Evolutionary conservation across 2,329 filamentous ascomycete species (phyloP).

Genomic region (Hypoxylon sp.): DNA sequence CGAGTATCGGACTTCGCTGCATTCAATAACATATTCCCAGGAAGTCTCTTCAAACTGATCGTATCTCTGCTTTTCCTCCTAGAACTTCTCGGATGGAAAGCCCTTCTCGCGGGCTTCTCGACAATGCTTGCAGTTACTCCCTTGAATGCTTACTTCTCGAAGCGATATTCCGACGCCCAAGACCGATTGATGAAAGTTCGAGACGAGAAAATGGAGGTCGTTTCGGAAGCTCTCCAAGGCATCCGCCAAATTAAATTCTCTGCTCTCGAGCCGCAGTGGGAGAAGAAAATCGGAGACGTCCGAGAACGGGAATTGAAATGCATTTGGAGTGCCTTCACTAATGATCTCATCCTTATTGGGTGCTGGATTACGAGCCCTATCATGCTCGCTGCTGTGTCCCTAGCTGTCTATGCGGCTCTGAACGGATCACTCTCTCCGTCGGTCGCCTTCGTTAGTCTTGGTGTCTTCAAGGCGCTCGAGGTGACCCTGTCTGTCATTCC

Average conservation of each 20-base stretch:
- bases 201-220: slow-evolving; percentile 80
- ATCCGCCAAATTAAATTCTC: slow-evolving; percentile 91
- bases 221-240: slow-evolving; percentile 83
- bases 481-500: slow-evolving; percentile 78
- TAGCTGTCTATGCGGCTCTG: slow-evolving; percentile 76
- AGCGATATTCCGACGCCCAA: slow-evolving; percentile 74
- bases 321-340: slow-evolving; percentile 76
- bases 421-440: slow-evolving; percentile 77
- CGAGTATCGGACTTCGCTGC: slow-evolving; percentile 78
- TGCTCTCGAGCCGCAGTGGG: slow-evolving; percentile 81
- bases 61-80: slow-evolving; percentile 77
- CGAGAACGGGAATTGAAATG: slow-evolving; percentile 76
- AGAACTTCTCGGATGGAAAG: slow-evolving; percentile 79
- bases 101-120: slow-evolving; percentile 75
- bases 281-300: slow-evolving; percentile 75
- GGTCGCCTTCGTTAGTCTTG: slow-evolving; percentile 83
- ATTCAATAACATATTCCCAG: slow-evolving; percentile 76
- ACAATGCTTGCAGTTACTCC: slow-evolving; percentile 76
- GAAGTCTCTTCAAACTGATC: slow-evolving; percentile 72
- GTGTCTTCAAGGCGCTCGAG: slow-evolving; percentile 81
- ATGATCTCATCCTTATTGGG: slow-evolving; percentile 73
- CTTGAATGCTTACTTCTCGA: slow-evolving; percentile 77
- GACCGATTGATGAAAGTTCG: slow-evolving; percentile 81
- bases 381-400: slow-evolving; percentile 77
- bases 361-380: slow-evolving; percentile 83